A percentile compares a stretch with the other conserved stretches of the same genome.
Conservation (phyloP, 2,329 filamentous ascomycete species). For the Cordyceps javanica region DNA sequence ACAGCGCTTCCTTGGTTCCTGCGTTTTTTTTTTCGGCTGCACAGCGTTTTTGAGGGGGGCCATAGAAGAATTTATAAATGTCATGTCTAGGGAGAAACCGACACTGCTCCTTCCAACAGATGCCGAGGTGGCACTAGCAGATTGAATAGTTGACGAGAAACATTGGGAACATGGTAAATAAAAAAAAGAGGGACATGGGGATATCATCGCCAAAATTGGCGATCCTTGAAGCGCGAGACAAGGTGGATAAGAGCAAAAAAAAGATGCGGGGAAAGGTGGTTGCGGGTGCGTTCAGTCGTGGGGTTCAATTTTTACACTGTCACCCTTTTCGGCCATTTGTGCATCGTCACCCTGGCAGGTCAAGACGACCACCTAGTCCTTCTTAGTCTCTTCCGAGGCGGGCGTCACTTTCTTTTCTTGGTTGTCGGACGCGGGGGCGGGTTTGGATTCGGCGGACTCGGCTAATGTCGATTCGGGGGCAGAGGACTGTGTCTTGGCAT, state of each 20-base stretch:
- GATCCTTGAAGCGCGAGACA: constrained; percentile 1
- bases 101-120: constrained; percentile 7
- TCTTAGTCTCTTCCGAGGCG: constrained; percentile 25
- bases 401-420: neutral
- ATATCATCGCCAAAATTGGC: constrained; percentile 10
- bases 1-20: neutral
- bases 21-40: neutral
- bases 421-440: neutral
- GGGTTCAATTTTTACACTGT: constrained; percentile 10
- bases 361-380: constrained; percentile 30
- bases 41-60: neutral
- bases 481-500: constrained; percentile 16
- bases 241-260: constrained; percentile 8
- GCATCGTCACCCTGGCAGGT: constrained; percentile 11
- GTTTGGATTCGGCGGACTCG: constrained; percentile 13
- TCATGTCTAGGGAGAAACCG: constrained; percentile 9
- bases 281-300: neutral
- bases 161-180: neutral
- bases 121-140: neutral
- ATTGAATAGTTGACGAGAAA: neutral
- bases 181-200: constrained; percentile 7
- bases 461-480: constrained; percentile 8
- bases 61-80: neutral
- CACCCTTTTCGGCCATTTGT: constrained; percentile 16
- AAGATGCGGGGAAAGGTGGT: neutral